Conservation (phyloP, 202 grass and related monocot genomes). For the Setaria italica region DNA sequence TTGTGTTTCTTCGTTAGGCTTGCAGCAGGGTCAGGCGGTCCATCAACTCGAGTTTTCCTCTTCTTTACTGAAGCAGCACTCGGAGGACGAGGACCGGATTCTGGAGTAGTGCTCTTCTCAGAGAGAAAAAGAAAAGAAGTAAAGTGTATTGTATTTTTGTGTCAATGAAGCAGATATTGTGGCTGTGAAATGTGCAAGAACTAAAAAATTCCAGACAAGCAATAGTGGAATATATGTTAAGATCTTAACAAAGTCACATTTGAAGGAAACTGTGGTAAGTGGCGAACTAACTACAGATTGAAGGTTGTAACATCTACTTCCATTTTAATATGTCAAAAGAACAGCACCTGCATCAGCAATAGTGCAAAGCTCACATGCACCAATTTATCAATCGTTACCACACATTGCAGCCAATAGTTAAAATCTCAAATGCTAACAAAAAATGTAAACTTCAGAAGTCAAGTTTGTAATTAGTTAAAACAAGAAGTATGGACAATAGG, state of each 20-base stretch:
- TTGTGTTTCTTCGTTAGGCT: background rate
- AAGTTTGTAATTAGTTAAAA: background rate
- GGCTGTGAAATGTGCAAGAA: background rate
- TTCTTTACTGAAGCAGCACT: background rate
- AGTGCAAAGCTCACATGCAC: background rate
- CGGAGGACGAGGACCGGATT: no score
- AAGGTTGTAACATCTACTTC: conserved; percentile 5
- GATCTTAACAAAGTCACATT: background rate
- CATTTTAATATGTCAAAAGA: background rate
- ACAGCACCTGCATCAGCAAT: background rate
- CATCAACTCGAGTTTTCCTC: background rate
- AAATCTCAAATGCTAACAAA: conserved; percentile 2
- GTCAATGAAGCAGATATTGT: background rate
- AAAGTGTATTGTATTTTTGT: background rate
- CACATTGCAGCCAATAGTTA: background rate
- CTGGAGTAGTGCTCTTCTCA: background rate
- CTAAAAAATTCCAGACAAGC: background rate
- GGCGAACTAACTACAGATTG: background rate
- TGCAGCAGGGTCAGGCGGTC: background rate
- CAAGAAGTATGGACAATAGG: conserved; percentile 7
- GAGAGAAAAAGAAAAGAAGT: background rate
- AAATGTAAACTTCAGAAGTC: background rate
- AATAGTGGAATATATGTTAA: background rate
- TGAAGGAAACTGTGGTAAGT: background rate
- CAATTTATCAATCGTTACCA: background rate